Conservation (phyloP, 2,329 filamentous ascomycete species). For the Hypoxylon sp. region DNA sequence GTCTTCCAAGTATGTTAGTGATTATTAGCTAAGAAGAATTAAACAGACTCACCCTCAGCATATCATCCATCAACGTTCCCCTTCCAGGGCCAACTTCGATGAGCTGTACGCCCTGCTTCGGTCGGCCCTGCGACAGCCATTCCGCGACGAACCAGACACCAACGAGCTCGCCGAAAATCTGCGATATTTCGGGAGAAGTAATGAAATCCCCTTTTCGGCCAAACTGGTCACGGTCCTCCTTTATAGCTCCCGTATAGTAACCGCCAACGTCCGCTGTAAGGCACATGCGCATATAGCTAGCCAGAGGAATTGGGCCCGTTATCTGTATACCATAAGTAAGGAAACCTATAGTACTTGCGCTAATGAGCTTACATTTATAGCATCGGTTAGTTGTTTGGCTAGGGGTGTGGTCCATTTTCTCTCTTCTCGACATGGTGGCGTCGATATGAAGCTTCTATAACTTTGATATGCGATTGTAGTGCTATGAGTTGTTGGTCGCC, state of each 20-base stretch:
- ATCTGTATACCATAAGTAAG: constrained; percentile 56
- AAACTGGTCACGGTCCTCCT: constrained; percentile 82
- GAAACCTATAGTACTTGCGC: background rate
- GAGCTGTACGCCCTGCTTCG: constrained; percentile 80
- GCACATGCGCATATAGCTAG: constrained; percentile 98
- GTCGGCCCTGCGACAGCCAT: constrained; percentile 91
- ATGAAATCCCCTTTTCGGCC: constrained; percentile 95
- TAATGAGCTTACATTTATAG: constrained; percentile 76
- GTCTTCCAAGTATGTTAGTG: constrained; percentile 65
- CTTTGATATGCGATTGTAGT: constrained; percentile 34
- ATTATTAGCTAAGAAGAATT: background rate
- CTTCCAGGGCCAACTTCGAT: constrained; percentile 95
- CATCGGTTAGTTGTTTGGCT: constrained; percentile 86
- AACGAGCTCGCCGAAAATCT: constrained; percentile 94
- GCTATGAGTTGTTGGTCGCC: constrained; percentile 32
- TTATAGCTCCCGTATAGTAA: constrained; percentile 86
- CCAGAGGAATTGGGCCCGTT: constrained; percentile 91
- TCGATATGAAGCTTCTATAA: constrained; percentile 48
- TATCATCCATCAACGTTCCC: constrained; percentile 97
- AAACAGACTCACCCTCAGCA: constrained; percentile 77
- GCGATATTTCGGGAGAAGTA: constrained; percentile 96
- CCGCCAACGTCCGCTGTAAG: constrained; percentile 90
- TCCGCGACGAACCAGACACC: constrained; percentile 96
- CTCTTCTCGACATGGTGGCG: constrained; percentile 49
- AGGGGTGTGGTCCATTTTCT: constrained; percentile 92